Evolutionary conservation across 495 filamentous ascomycete species (phyloP), one percentile per base, ranked within the genome.

Genomic region (Paragyromitra xinjiangensis): DNA sequence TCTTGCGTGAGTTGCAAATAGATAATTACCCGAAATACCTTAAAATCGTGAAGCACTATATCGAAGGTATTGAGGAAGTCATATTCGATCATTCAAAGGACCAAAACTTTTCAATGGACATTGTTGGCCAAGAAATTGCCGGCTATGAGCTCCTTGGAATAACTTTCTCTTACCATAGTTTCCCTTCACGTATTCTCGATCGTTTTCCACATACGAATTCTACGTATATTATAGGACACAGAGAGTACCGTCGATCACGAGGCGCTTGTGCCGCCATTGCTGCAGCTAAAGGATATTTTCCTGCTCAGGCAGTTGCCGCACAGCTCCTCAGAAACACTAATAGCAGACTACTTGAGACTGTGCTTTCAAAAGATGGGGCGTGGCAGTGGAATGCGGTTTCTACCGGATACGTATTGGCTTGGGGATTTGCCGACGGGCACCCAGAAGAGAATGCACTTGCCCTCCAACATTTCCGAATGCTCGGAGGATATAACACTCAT

Each of bases 381-480:
- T 74, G 71, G 71, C 63, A 68, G 42, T 40, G 71, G 56, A 68
- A 74, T 40, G 71, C 71, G 3, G 71, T 74, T 3, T 58, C 71
- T 37, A 67, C 71, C 1, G 71, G 64, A 12, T 74, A 67, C 26
- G 19, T 61, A 14, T 51, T 74, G 16, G 53, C 71, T n/a, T 68
- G 71, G 64, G 59, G 61, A 51, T 59, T 68, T 19, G 71, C 71
- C 12, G 14, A 58, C 0, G 71, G 68, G 53, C 5, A 67, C 5
- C 71, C 71, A 8, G 40, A 51, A 39, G 63, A 74, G 19, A 22
- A 74, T 48, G 64, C 39, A 14, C 16, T 40, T 6, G 64, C 64
- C 48, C 63, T 74, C 26, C 4, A 19, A 0, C 24, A 64, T n/a
- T 72, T 72, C 26, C 69, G 69, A 24, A 51, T 34, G 42, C 37